Evolutionary conservation across 1,139 yeast genomes (phyloP), one percentile per base, ranked within the genome.

Genomic region (Yamadazyma dushanensis): DNA sequence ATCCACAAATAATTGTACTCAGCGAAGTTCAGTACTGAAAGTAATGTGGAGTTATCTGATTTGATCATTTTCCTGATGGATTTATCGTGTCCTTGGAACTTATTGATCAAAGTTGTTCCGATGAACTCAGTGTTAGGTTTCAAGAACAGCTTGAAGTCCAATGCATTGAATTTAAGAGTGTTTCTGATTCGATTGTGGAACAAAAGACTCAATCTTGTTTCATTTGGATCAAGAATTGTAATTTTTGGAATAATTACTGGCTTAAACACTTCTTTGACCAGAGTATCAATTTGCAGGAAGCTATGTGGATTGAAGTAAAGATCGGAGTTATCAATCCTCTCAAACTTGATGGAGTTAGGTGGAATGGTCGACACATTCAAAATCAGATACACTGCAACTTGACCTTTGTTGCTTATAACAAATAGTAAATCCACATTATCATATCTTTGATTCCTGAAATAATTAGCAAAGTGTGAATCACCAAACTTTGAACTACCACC

Each of bases 71-170:
- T 73, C 46, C 78, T 77, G 15, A 90, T 80, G 0, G 96, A 84
- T 53, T 88, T 89, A 36, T 80, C 74, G 51, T 88, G 96, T 1
- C 97, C 97, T 5, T 94, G 89, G 38, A 82, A 76, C 49, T 83
- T 82, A 48, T 77, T 56, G 5, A 54, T 30, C 19, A 68, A 50
- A 15, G 39, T 40, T 0, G 53, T 35, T 2, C 53, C 56, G 15
- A 56, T 32, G 4, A 30, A 29, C 4, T 35, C 14, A 7, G 41
- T 15, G 14, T 38, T 21, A 3, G 44, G 27, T 13, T 32, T 30
- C 5, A 45, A 22, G 2, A 56, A 26, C 13, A 39, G 34, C 9
- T 35, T 26, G 16, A 57, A 49, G 29, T 51, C 47, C 10, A 66
- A 39, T 1, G 47, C 41, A 28, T 59, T 54, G 20, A 59, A 51